Evolutionary conservation across 306 rosid species (phyloP).

Genomic region (Psophocarpus tetragonolobus): DNA sequence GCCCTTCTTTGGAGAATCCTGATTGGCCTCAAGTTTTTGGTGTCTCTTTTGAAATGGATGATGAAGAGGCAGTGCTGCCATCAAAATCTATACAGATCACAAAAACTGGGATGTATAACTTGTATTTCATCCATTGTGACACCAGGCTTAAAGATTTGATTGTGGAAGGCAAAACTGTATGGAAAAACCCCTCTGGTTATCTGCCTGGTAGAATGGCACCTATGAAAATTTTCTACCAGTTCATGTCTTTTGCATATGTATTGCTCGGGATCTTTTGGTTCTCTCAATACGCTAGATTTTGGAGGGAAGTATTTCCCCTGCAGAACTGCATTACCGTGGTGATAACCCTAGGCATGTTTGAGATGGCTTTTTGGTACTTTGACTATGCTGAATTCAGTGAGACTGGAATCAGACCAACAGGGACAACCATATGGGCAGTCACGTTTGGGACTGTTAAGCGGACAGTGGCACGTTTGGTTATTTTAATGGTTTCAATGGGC

Average conservation of each 20-base stretch:
- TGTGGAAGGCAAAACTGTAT: slow-evolving; percentile 86
- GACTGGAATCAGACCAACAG: slow-evolving; percentile 90
- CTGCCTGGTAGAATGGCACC: slow-evolving; percentile 99
- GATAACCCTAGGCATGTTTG: slow-evolving; percentile 94
- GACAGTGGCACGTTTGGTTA: slow-evolving; percentile 78
- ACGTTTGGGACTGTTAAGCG: slow-evolving; percentile 84
- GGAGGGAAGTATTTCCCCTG: slow-evolving; percentile 86
- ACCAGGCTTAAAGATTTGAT: slow-evolving; percentile 66
- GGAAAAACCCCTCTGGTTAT: slow-evolving; percentile 93
- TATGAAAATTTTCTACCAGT: slow-evolving; percentile 76
- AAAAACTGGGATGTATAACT: slow-evolving; percentile 94
- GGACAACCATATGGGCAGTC: slow-evolving; percentile 91
- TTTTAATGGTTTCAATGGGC: slow-evolving; percentile 92
- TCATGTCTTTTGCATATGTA: slow-evolving; percentile 90
- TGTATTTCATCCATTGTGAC: slow-evolving; percentile 95
- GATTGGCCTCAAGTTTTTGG: slow-evolving; percentile 89
- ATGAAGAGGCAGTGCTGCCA: slow-evolving; percentile 57
- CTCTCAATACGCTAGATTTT: slow-evolving; percentile 84
- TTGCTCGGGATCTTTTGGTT: slow-evolving; percentile 92
- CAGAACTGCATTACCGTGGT: slow-evolving; percentile 94
- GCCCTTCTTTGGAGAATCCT: slow-evolving; percentile 59
- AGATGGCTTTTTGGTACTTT: slow-evolving; percentile 92
- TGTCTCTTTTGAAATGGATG: slow-evolving; percentile 56
- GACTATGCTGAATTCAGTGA: slow-evolving; percentile 91
- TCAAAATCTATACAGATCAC: slow-evolving; percentile 61